Base-by-base conservation (phyloP, 768 basidiomycete genomes). In the Russula olivacea region DNA sequence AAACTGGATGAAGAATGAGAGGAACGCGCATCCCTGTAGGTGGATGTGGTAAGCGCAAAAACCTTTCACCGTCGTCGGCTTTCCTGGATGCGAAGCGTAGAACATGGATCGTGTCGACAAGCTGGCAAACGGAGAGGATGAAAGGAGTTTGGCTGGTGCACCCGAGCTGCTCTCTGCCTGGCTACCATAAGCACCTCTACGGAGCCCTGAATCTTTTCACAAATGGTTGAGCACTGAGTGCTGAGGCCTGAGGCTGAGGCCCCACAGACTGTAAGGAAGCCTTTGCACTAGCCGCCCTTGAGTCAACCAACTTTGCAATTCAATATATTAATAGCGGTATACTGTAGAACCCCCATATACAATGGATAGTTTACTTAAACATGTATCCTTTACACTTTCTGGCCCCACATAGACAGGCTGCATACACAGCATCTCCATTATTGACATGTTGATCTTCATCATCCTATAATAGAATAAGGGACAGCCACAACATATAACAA, bases 331-430 rank as follows among this genome's bases (percentile, higher is more conserved):
- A 10, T 0, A 45, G 8, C 10, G 17, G 43, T 45, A 45, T 43
- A 43, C 40, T 41, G 41, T 43, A 43, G 41, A 43, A 43, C 19
- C 17, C 41, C 5, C 19, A n/a, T 0, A 19, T 15, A 45, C 43
- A 45, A 45, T 11, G 10, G 2, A n/a, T 38, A 11, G 30, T 28
- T 54, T 36, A 70, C n/a, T 61, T 61, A 15, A 68, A 75, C 69
- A 74, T 68, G 9, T 56, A 59, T 14, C 84, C 82, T 61, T 73
- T 79, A 68, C 85, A 87, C 30, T 78, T 82, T 14, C 58, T 63
- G 4, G 82, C 76, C 2, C 81, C 83, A 68, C 85, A 86, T 32
- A 72, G 72, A 69, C 85, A 86, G 19, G 62, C 67, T 0, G 76
- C 73, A 57, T 81, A 81, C 1, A 84, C 79, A 3, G 81, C 78